Conservation (phyloP, 192 early-diverging fungal genomes). For the Coemansia sp. region DNA sequence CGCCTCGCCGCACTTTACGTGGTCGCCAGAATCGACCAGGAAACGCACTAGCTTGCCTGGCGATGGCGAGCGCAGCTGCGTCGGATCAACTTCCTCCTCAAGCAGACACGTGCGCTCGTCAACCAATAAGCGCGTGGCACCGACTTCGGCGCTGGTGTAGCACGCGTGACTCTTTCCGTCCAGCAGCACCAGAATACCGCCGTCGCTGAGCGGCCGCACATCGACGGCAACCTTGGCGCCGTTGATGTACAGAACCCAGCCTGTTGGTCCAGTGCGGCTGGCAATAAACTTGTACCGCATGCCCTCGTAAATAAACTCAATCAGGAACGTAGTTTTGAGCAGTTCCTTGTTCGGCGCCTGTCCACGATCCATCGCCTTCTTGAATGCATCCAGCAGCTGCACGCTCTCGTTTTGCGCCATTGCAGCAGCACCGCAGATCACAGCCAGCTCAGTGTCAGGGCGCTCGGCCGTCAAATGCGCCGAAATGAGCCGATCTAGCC, state of each 20-base stretch:
- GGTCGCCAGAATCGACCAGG: conserved; percentile 90
- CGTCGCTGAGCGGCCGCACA: conserved; percentile 87
- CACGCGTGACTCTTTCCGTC: conserved; percentile 91
- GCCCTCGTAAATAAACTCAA: conserved; percentile 92
- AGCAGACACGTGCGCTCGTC: conserved; percentile 89
- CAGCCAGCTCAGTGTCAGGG: conserved; percentile 84
- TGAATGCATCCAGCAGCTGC: conserved; percentile 71
- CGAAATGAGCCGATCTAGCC: conserved; percentile 93
- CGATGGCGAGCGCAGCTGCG: conserved; percentile 91
- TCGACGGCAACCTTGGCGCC: conserved; percentile 79
- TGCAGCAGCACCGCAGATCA: conserved; percentile 89
- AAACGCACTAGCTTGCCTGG: conserved; percentile 96
- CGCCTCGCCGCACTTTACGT: conserved; percentile 83
- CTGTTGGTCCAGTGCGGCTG: conserved; percentile 76
- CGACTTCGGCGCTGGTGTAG: conserved; percentile 87
- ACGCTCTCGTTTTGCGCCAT: conserved; percentile 74
- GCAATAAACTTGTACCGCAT: conserved; percentile 89
- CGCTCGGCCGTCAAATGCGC: conserved; percentile 85
- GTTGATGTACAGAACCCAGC: conserved; percentile 78
- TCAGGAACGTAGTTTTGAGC: conserved; percentile 69
- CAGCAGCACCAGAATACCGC: conserved; percentile 85
- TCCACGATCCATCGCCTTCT: conserved; percentile 84
- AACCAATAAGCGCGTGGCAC: conserved; percentile 82
- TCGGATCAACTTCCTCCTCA: conserved; percentile 97
- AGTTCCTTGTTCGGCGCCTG: conserved; percentile 80